These are phyloP conservation scores for Byssochlamys sp. DNA, from an alignment of 2,329 filamentous ascomycete genomes.

Conservation along the genomic window DNA sequence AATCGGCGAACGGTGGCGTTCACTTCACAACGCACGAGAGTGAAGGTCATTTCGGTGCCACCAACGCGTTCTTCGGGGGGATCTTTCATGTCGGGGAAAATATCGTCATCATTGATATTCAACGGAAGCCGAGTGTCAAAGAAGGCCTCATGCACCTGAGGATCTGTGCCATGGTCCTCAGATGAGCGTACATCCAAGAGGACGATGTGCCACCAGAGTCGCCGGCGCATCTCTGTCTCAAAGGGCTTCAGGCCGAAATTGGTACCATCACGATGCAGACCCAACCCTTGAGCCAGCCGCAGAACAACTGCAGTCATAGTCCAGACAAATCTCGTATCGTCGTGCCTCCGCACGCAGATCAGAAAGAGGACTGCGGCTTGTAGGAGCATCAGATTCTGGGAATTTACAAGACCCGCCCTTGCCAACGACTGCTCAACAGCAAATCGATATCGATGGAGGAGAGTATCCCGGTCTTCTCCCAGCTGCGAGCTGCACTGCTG, in stretches of 20 bases:
- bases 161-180: constrained; percentile 42
- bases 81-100: constrained; percentile 40
- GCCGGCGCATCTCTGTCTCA: constrained; percentile 44
- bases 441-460: constrained; percentile 51
- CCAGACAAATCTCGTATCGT: constrained; percentile 36
- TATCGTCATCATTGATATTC: constrained; percentile 45
- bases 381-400: constrained; percentile 52
- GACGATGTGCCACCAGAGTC: constrained; percentile 44
- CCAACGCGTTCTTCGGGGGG: constrained; percentile 41
- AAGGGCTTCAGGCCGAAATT: constrained; percentile 39
- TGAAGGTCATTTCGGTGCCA: constrained; percentile 46
- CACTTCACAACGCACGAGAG: constrained; percentile 46
- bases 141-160: constrained; percentile 32
- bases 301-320: constrained; percentile 34
- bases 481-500: constrained; percentile 37
- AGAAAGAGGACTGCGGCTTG: constrained; percentile 56
- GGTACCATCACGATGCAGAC: constrained; percentile 44
- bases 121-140: constrained; percentile 42
- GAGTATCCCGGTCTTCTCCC: constrained; percentile 42
- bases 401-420: constrained; percentile 53
- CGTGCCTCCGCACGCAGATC: constrained; percentile 37
- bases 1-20: constrained; percentile 33
- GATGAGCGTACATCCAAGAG: constrained; percentile 40
- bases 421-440: constrained; percentile 55
- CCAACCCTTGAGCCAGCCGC: constrained; percentile 37